Evolutionary conservation across 305 asterid genomes (phyloP).

Genomic region (Rubia tinctorum): DNA sequence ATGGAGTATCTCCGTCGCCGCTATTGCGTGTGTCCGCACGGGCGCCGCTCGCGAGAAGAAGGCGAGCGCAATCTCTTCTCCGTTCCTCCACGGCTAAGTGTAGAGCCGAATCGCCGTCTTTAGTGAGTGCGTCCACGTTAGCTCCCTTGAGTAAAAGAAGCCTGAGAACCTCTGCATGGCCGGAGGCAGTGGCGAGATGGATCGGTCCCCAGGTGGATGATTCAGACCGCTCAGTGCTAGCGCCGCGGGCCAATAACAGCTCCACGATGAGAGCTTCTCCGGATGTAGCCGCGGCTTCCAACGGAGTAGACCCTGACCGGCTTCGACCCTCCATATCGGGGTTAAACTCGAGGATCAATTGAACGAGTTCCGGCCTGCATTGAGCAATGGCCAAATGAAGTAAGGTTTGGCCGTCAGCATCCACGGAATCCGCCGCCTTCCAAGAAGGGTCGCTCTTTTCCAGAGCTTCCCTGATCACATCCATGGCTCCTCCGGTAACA

Average conservation of each 20-base stretch:
- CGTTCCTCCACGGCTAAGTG: constrained; percentile 72
- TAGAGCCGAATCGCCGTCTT: constrained; percentile 59
- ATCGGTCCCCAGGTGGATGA: constrained; percentile 59
- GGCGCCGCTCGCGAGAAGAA: constrained; percentile 49
- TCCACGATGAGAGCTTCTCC: constrained; percentile 65
- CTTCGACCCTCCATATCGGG: constrained; percentile 51
- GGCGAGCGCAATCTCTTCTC: constrained; percentile 49
- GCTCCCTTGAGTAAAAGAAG: constrained; percentile 64
- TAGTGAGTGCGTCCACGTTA: constrained; percentile 44
- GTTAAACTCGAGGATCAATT: constrained; percentile 57
- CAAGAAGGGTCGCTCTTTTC: constrained; percentile 54
- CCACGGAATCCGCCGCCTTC: constrained; percentile 54
- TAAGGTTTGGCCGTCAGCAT: constrained; percentile 52
- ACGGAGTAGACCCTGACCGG: constrained; percentile 52
- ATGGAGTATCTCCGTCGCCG: constrained; percentile 50
- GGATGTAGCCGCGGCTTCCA: constrained; percentile 66
- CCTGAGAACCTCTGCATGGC: constrained; percentile 56
- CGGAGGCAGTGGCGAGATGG: constrained; percentile 56
- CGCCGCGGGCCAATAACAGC: constrained; percentile 55
- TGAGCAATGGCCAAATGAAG: constrained; percentile 61
- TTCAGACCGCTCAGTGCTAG: constrained; percentile 51
- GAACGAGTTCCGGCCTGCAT: constrained; percentile 68
- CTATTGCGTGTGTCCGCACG: constrained; percentile 28
- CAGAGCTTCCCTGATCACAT: constrained; percentile 63
- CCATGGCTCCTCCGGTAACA: constrained; percentile 50